phyloP scores from a whole-genome alignment of 106 monocot species.

The Cymbidium sinense region DNA sequence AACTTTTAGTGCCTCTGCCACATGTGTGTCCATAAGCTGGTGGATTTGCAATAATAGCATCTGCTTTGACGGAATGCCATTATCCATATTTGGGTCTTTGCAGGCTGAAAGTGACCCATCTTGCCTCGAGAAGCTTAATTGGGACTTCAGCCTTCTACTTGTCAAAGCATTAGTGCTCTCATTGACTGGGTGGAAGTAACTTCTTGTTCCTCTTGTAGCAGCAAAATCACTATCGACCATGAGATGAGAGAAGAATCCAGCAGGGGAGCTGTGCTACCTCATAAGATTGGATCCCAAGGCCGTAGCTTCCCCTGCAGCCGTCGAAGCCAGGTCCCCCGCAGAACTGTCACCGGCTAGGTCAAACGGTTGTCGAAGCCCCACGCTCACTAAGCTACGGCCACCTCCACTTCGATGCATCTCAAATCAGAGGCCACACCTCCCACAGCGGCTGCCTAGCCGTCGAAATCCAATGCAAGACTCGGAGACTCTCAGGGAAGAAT shows the following conservation, averaged over 20 bases:
- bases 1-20: too few species aligned
- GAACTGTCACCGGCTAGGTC: neutral
- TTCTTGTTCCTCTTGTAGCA: slow-evolving; percentile 20
- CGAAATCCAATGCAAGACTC: slow-evolving; percentile 43
- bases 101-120: too few species aligned
- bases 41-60: too few species aligned
- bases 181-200: slow-evolving; percentile 18
- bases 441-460: slow-evolving; percentile 17
- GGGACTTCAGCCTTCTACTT: slow-evolving; percentile 39
- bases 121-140: slow-evolving; percentile 67
- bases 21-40: too few species aligned
- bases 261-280: slow-evolving; percentile 86
- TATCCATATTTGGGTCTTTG: too few species aligned
- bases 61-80: too few species aligned
- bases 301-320: neutral
- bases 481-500: slow-evolving; percentile 38
- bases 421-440: neutral
- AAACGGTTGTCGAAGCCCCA: slow-evolving; percentile 6
- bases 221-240: slow-evolving; percentile 49
- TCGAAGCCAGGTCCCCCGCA: neutral
- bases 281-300: slow-evolving; percentile 22
- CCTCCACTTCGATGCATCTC: slow-evolving; percentile 3
- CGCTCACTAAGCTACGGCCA: neutral
- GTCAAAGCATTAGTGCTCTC: slow-evolving; percentile 21
- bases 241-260: slow-evolving; percentile 78